Evolutionary conservation across 768 basidiomycete genomes (phyloP).

Genomic region (Auricularia cornea): DNA sequence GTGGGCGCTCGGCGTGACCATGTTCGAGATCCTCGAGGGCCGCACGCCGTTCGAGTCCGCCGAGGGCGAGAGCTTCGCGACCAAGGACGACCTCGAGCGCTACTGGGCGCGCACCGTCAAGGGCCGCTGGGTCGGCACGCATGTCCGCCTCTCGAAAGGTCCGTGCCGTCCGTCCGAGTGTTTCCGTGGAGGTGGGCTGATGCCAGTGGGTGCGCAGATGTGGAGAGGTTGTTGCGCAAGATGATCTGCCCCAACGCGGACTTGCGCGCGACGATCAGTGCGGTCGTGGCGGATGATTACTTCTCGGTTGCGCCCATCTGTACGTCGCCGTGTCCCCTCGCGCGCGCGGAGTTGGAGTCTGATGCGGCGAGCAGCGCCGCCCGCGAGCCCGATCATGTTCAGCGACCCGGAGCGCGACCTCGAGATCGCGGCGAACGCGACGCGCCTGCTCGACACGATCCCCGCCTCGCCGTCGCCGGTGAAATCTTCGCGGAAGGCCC

Average conservation of each 20-base stretch:
- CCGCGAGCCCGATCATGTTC: slow-evolving; percentile 17
- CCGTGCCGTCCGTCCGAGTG: slow-evolving; percentile 9
- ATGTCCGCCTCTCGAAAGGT: slow-evolving; percentile 56
- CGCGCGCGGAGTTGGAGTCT: too few relatives aligned
- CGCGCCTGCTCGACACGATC: neutral
- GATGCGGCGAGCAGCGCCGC: slow-evolving; percentile 25
- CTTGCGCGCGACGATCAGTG: slow-evolving; percentile 58
- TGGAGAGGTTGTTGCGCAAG: slow-evolving; percentile 60
- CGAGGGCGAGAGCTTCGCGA: slow-evolving; percentile 69
- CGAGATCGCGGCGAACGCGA: neutral
- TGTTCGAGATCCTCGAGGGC: slow-evolving; percentile 90
- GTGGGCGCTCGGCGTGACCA: slow-evolving; percentile 80
- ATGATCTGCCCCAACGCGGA: slow-evolving; percentile 84
- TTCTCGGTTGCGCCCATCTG: slow-evolving; percentile 25
- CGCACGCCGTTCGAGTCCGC: slow-evolving; percentile 86
- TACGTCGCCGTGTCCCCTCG: neutral
- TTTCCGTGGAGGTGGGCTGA: neutral
- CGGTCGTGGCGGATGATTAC: slow-evolving; percentile 58
- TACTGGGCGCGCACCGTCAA: slow-evolving; percentile 84
- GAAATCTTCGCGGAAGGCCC: neutral
- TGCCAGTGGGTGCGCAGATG: neutral
- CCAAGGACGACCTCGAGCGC: slow-evolving; percentile 70
- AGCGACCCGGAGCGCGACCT: neutral
- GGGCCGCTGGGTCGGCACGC: slow-evolving; percentile 77
- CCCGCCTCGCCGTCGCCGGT: neutral